These are phyloP conservation scores for Chernovozyma aurita DNA, from an alignment of 1,139 yeast genomes.

Conservation along the genomic window DNA sequence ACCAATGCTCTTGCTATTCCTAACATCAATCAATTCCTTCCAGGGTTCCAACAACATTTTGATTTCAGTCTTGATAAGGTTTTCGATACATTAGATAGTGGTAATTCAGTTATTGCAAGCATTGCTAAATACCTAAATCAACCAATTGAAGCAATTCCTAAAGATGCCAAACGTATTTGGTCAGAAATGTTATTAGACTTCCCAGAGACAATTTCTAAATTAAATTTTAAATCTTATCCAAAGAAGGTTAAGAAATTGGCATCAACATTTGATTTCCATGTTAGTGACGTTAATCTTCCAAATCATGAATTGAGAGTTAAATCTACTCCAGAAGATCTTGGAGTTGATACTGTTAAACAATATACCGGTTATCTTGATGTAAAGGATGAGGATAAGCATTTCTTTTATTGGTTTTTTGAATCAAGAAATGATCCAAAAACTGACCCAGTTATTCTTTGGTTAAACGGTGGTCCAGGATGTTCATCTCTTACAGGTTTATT, in stretches of 20 bases:
- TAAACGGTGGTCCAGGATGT: conserved; percentile 47
- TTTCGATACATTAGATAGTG: conserved; percentile 13
- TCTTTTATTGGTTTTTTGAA: conserved; percentile 43
- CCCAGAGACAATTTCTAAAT: conserved; percentile 47
- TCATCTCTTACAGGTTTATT: conserved; percentile 41
- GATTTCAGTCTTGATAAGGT: conserved; percentile 15
- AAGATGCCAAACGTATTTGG: conserved; percentile 53
- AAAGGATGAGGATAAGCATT: conserved; percentile 77
- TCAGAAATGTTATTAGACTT: conserved; percentile 53
- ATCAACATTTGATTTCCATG: conserved; percentile 55
- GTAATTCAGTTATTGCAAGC: conserved; percentile 19
- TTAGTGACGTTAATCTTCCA: conserved; percentile 41
- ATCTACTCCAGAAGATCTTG: conserved; percentile 54
- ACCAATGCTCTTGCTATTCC: conserved; percentile 31
- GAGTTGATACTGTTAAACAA: conserved; percentile 76
- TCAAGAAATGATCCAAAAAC: conserved; percentile 42
- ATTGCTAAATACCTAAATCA: conserved; percentile 40
- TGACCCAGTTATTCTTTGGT: conserved; percentile 43
- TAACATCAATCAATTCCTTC: conserved; percentile 16
- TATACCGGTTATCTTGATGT: conserved; percentile 87
- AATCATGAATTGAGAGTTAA: conserved; percentile 61
- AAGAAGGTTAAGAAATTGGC: conserved; percentile 35
- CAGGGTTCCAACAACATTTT: conserved; percentile 25
- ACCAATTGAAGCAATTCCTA: conserved; percentile 42
- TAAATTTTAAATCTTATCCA: conserved; percentile 49